phyloP scores from a whole-genome alignment of 75 land plant genomes.

The Cunninghamia lanceolata region DNA sequence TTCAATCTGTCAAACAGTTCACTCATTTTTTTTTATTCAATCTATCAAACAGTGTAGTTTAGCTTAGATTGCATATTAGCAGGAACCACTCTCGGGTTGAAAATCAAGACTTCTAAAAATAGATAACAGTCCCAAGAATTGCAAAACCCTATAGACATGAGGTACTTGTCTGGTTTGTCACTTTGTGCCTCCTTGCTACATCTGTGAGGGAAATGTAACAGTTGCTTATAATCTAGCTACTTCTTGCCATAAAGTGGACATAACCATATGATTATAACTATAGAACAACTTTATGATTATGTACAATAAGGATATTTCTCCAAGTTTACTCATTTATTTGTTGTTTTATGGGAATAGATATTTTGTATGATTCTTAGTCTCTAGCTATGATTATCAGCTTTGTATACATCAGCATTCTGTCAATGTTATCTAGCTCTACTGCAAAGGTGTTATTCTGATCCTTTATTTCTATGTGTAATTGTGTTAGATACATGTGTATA shows the following conservation, averaged over 20 bases:
- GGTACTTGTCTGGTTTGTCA: neutral
- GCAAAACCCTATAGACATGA: neutral
- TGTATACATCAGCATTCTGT: slow-evolving; percentile 93
- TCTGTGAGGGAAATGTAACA: neutral
- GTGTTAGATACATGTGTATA: neutral
- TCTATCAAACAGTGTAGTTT: too few species aligned
- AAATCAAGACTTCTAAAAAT: neutral
- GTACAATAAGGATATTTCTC: neutral
- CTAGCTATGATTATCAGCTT: slow-evolving; percentile 99
- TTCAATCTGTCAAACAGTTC: too few species aligned
- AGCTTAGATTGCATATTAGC: neutral
- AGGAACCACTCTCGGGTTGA: neutral
- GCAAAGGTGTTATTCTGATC: slow-evolving; percentile 56
- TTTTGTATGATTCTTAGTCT: slow-evolving; percentile 96
- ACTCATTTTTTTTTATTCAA: too few species aligned
- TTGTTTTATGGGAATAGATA: slow-evolving; percentile 44
- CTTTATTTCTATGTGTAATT: neutral
- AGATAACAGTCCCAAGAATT: neutral
- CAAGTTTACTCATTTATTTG: neutral
- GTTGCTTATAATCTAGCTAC: neutral
- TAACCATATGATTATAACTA: neutral
- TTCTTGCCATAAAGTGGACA: neutral
- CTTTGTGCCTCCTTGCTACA: neutral
- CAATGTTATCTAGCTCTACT: slow-evolving; percentile 96
- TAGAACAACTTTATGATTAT: neutral